Base-by-base conservation (phyloP, 371 early-diverging fungal species). In the Rhizomucor miehei region DNA sequence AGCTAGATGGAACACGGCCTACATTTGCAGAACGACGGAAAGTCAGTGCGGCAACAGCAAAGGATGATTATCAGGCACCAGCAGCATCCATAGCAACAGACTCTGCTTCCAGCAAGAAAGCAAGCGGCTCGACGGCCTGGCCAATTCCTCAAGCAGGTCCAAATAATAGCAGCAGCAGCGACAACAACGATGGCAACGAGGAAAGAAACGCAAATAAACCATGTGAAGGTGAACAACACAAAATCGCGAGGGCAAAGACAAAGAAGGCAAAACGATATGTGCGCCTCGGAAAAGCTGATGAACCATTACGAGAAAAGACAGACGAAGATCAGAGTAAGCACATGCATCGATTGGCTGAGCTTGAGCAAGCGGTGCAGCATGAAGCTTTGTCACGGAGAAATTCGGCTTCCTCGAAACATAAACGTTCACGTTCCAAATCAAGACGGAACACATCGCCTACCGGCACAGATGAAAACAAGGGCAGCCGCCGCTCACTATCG, bases 1-100 rank as follows among this genome's bases (percentile, higher is more conserved):
- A 75, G 29, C 57, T 86, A 34, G 86, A 86, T 52, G 86, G 86
- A 5, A 57, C 74, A 9, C 73, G 68, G 21, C 83, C 86, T 0
- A 67, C 74, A 6, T 80, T 79, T 60, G 57, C 58, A 1, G 86
- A 86, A 57, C 56, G 73, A 14, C 71, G 69, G n/a, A 60, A 61
- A 38, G 62, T 81, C 9, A 50, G 49, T 39, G 23, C 25, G 19
- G 35, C 14, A 11, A 51, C 59, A n/a, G 17, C 51, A 35, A 29
- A 47, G 21, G 40, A 59, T 10, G 25, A 51, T 21, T 41, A 67
- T 19, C 43, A 46, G n/a, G 52, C 52, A 13, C 60, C 64, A 20
- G 58, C 61, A 40, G 60, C 56, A 5, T 52, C 61, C 1, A 46
- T 65, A 35, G 56, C 57, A 38, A 11, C 55, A 36, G 44, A 48